Conservation (phyloP, 345 rosid species). For the Salix suchowensis region DNA sequence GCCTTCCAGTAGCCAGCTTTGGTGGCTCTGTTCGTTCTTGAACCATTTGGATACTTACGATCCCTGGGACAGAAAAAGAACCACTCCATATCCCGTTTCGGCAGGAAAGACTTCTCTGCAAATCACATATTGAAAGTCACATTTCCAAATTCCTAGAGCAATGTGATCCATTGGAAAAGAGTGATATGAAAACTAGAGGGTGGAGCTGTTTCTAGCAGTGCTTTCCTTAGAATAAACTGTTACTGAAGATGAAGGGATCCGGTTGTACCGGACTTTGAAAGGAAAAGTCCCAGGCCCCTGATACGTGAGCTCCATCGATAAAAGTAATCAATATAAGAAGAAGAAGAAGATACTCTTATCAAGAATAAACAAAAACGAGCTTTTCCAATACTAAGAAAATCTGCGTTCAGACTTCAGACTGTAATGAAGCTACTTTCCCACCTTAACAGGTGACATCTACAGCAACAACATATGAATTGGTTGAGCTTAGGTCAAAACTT, state of each 20-base stretch:
- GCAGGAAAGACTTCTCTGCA: constrained; percentile 81
- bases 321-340: constrained; percentile 2
- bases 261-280: constrained; percentile 6
- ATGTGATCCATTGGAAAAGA: background rate
- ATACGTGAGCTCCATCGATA: background rate
- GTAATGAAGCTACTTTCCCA: background rate
- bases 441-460: background rate
- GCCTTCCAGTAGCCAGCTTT: constrained; percentile 94
- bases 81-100: constrained; percentile 78
- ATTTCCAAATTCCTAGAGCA: background rate
- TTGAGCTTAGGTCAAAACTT: background rate
- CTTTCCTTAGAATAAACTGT: background rate
- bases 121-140: constrained; percentile 3
- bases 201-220: background rate
- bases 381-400: constrained; percentile 18
- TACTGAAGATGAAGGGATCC: background rate
- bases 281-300: constrained; percentile 14
- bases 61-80: constrained; percentile 89
- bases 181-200: background rate
- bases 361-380: constrained; percentile 25
- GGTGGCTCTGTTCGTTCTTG: constrained; percentile 80
- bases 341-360: constrained; percentile 1
- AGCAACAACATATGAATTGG: background rate
- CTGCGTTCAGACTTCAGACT: constrained; percentile 28
- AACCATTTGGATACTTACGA: constrained; percentile 78